Percentiles rank a stretch among this genome's conserved stretches.
Conservation (phyloP, 805 yeast species). For the Limtongia smithiae region DNA sequence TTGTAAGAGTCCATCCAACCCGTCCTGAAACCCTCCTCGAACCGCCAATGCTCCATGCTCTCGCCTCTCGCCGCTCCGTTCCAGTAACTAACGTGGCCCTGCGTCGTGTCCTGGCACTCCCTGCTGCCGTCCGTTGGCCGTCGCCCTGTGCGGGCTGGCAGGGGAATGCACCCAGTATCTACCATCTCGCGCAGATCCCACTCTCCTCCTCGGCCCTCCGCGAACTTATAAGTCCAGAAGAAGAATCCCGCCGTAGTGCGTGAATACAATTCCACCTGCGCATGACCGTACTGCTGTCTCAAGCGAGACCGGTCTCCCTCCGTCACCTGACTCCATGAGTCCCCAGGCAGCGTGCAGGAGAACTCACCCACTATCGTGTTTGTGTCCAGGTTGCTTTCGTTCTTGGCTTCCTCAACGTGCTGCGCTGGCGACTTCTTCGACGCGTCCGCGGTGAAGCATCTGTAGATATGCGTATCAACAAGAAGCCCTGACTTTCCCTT, state of each 20-base stretch:
- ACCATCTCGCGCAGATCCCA: conserved; percentile 88
- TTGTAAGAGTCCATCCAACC: conserved; percentile 72
- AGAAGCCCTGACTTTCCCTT: conserved; percentile 58
- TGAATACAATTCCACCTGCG: conserved; percentile 41
- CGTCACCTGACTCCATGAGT: conserved; percentile 60
- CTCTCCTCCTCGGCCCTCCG: conserved; percentile 89
- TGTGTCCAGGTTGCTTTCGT: conserved; percentile 47
- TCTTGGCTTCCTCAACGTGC: conserved; percentile 56
- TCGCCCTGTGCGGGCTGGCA: conserved; percentile 14
- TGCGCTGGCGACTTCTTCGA: conserved; percentile 59
- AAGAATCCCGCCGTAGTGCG: conserved; percentile 55
- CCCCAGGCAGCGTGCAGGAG: conserved; percentile 78
- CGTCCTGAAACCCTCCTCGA: conserved; percentile 67
- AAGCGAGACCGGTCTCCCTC: conserved; percentile 49
- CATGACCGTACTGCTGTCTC: conserved; percentile 60
- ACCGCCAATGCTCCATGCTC: conserved; percentile 77
- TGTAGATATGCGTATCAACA: conserved; percentile 79
- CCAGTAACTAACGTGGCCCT: conserved; percentile 68
- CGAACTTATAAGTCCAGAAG: conserved; percentile 90
- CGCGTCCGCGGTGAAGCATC: conserved; percentile 79
- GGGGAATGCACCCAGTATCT: conserved; percentile 35
- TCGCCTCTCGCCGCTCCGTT: conserved; percentile 51
- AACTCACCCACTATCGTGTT: conserved; percentile 86
- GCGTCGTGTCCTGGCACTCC: conserved; percentile 39
- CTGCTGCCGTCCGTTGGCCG: conserved; percentile 40